Percentiles rank a stretch among this genome's conserved stretches.
phyloP scores from a whole-genome alignment of 768 basidiomycete genomes.

The Suillus lakei region DNA sequence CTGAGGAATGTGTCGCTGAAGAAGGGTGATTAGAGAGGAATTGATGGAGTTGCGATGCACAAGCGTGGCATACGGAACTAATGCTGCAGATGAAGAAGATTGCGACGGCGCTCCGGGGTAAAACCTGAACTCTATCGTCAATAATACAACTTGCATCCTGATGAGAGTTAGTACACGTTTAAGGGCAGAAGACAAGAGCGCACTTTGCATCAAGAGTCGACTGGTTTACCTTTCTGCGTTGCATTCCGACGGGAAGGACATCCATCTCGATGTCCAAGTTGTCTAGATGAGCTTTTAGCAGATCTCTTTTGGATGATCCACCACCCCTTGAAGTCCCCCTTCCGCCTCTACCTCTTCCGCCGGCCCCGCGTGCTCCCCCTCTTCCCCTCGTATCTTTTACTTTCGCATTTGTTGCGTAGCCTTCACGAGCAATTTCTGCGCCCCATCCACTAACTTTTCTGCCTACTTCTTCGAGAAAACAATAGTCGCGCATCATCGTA shows the following conservation, averaged over 20 bases:
- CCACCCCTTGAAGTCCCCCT: slow-evolving; percentile 20
- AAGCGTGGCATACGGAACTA: slow-evolving; percentile 53
- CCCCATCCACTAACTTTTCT: slow-evolving; percentile 79
- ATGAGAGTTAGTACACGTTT: slow-evolving; percentile 18
- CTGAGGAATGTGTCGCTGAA: slow-evolving; percentile 49
- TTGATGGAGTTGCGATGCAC: slow-evolving; percentile 65
- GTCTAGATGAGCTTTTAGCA: slow-evolving; percentile 71
- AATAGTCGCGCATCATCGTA: slow-evolving; percentile 88
- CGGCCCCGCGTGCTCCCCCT: slow-evolving; percentile 29
- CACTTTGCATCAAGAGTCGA: slow-evolving; percentile 86
- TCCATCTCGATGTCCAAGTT: slow-evolving; percentile 74
- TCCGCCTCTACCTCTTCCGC: slow-evolving; percentile 33
- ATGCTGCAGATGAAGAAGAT: slow-evolving; percentile 38
- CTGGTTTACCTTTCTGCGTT: slow-evolving; percentile 74
- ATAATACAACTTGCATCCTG: slow-evolving; percentile 68
- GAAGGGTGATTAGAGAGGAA: slow-evolving; percentile 51
- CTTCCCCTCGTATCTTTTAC: slow-evolving; percentile 22
- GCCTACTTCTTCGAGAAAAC: slow-evolving; percentile 82
- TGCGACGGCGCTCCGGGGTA: slow-evolving; percentile 56
- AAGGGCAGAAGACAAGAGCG: slow-evolving; percentile 30
- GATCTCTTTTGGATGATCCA: slow-evolving; percentile 60
- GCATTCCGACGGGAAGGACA: slow-evolving; percentile 83
- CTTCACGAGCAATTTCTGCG: slow-evolving; percentile 65
- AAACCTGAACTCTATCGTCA: slow-evolving; percentile 79
- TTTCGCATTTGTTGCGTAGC: slow-evolving; percentile 45